Percentiles rank a stretch among this genome's conserved stretches.
These are phyloP conservation scores for Calonectria hawksworthii DNA, from an alignment of 2,329 filamentous ascomycete species.

Conservation along the genomic window DNA sequence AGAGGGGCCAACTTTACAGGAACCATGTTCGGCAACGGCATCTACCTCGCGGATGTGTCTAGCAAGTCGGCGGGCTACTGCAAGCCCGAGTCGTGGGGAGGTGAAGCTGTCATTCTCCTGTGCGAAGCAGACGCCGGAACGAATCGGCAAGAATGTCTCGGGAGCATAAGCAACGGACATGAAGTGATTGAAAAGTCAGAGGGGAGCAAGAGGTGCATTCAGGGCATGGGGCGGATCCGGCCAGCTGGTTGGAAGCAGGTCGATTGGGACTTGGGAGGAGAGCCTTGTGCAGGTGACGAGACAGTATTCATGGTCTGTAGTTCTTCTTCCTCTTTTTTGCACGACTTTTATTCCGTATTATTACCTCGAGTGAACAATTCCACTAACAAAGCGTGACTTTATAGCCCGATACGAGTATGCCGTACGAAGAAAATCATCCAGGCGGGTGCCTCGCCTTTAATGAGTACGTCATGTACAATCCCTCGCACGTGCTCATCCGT, in stretches of 20 bases:
- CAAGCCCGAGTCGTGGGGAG: neutral
- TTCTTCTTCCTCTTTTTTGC: too few species aligned
- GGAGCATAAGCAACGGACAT: neutral
- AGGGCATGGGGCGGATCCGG: neutral
- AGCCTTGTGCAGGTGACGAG: neutral
- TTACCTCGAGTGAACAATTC: neutral
- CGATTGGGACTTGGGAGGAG: neutral
- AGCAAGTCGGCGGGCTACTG: slow-evolving; percentile 7
- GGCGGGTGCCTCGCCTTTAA: neutral
- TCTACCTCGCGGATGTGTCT: neutral
- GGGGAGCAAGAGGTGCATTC: neutral
- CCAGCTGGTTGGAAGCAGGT: neutral
- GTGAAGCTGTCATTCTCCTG: neutral
- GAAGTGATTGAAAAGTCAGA: neutral
- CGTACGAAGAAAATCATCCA: neutral
- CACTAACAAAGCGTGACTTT: neutral
- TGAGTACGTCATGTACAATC: neutral
- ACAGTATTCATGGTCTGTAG: neutral
- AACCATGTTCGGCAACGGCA: slow-evolving; percentile 7
- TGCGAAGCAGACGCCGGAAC: neutral
- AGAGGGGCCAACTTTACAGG: neutral
- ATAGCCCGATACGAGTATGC: neutral
- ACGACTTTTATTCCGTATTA: neutral
- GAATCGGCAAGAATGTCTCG: too few species aligned
- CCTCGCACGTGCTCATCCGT: neutral